A percentile compares a stretch with the other conserved stretches of the same genome.
Evolutionary conservation across 2,329 filamentous ascomycete species (phyloP).

Genomic region (Hypoxylon sp.): DNA sequence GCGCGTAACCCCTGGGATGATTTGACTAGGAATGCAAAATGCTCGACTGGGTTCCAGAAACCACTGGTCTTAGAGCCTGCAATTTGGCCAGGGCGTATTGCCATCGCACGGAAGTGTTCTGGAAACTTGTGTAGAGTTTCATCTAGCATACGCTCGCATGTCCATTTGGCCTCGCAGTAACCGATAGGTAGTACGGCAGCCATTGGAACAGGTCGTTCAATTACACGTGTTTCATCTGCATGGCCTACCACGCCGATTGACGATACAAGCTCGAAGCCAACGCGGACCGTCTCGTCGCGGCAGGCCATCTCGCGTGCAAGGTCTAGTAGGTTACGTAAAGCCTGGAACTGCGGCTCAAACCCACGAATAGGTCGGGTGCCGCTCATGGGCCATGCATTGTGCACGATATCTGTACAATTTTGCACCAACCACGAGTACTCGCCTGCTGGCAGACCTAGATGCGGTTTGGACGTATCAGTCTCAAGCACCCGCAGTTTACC

Average conservation of each 20-base stretch:
- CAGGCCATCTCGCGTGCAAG: conserved; percentile 52
- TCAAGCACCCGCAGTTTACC: conserved; percentile 57
- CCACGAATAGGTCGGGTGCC: conserved; percentile 53
- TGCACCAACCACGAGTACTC: conserved; percentile 56
- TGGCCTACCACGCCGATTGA: conserved; percentile 57
- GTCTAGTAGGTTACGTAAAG: conserved; percentile 61
- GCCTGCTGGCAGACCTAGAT: conserved; percentile 57
- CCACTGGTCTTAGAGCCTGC: conserved; percentile 63
- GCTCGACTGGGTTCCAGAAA: conserved; percentile 68
- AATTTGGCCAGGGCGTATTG: conserved; percentile 64
- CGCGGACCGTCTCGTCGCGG: conserved; percentile 24
- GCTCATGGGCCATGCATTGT: conserved; percentile 66
- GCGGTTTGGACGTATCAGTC: conserved; percentile 55
- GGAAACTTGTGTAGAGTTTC: conserved; percentile 60
- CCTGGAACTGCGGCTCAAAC: conserved; percentile 59
- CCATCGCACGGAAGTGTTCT: conserved; percentile 57
- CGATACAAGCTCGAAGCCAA: conserved; percentile 58
- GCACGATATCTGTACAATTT: conserved; percentile 62
- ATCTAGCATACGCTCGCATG: conserved; percentile 64
- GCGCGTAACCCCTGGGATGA: conserved; percentile 59
- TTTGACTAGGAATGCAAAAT: conserved; percentile 64
- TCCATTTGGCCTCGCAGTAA: conserved; percentile 65
- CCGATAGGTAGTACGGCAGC: conserved; percentile 59
- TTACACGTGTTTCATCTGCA: conserved; percentile 50
- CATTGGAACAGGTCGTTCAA: conserved; percentile 57